Evolutionary conservation across 192 early-diverging fungal genomes (phyloP).

Genomic region (Oehlia diaphana): DNA sequence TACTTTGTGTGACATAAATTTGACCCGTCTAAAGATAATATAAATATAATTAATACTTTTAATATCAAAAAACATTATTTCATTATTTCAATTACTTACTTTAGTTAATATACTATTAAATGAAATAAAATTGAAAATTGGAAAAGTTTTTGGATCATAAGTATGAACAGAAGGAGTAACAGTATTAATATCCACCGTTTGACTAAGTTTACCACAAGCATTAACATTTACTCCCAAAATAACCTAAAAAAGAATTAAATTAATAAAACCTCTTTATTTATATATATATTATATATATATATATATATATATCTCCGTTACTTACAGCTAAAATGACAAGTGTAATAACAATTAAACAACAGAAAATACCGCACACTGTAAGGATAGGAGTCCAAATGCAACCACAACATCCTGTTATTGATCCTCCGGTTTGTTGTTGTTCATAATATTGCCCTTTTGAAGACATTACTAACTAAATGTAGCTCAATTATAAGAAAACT

Average conservation of each 20-base stretch:
- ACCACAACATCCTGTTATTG: not conserved
- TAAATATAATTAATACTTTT: too few relatives aligned
- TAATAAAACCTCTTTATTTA: not conserved
- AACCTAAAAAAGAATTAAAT: not conserved
- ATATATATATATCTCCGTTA: not conserved
- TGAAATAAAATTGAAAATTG: not conserved
- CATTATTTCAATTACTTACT: not conserved
- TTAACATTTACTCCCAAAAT: not conserved
- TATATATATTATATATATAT: too few relatives aligned
- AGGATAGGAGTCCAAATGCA: not conserved
- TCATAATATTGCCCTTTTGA: not conserved
- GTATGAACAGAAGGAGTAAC: not conserved
- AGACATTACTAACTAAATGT: not conserved
- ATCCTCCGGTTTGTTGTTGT: not conserved
- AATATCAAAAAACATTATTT: not conserved
- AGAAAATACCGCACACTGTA: not conserved
- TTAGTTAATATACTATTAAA: not conserved
- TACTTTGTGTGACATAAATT: not conserved
- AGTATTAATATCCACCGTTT: not conserved
- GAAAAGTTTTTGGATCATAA: not conserved
- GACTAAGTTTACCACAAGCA: not conserved
- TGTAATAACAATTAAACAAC: not conserved
- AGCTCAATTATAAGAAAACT: not conserved
- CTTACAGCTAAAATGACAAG: not conserved
- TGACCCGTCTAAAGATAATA: not conserved